Conservation (phyloP, 2,329 filamentous ascomycete genomes). For the Fonsecaea erecta region DNA sequence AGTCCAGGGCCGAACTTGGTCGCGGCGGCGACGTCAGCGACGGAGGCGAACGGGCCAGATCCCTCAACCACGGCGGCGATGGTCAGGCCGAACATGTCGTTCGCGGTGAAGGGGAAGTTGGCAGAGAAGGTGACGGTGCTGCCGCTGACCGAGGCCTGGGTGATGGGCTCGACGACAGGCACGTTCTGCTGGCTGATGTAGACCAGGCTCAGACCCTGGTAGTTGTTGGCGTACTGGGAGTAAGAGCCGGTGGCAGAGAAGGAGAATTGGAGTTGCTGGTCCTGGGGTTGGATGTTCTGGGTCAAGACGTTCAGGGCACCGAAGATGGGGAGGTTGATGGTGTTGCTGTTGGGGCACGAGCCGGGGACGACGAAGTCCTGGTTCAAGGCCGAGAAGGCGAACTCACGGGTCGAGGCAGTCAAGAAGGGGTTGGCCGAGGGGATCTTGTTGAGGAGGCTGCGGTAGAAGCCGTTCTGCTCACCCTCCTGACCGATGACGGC, state of each 20-base stretch:
- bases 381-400: constrained; percentile 68
- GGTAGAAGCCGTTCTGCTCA: constrained; percentile 73
- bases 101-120: constrained; percentile 44
- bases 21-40: constrained; percentile 41
- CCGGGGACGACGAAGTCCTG: constrained; percentile 63
- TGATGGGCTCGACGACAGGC: constrained; percentile 43
- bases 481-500: constrained; percentile 75
- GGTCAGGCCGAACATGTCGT: constrained; percentile 47
- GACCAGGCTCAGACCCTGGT: constrained; percentile 42
- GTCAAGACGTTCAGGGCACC: constrained; percentile 46
- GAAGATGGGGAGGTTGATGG: constrained; percentile 56
- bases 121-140: constrained; percentile 37
- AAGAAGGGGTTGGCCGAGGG: constrained; percentile 70
- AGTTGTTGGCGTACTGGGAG: constrained; percentile 32
- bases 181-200: constrained; percentile 50
- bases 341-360: constrained; percentile 57
- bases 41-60: constrained; percentile 40
- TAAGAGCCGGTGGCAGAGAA: constrained; percentile 40
- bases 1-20: constrained; percentile 46
- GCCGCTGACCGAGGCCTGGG: constrained; percentile 34
- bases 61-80: constrained; percentile 45
- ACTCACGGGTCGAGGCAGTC: constrained; percentile 64
- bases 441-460: constrained; percentile 59
- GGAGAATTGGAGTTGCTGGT: constrained; percentile 58
- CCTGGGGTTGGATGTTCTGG: constrained; percentile 34